phyloP scores from a whole-genome alignment of 2,329 filamentous ascomycete genomes.

The Penicillium sp. region DNA sequence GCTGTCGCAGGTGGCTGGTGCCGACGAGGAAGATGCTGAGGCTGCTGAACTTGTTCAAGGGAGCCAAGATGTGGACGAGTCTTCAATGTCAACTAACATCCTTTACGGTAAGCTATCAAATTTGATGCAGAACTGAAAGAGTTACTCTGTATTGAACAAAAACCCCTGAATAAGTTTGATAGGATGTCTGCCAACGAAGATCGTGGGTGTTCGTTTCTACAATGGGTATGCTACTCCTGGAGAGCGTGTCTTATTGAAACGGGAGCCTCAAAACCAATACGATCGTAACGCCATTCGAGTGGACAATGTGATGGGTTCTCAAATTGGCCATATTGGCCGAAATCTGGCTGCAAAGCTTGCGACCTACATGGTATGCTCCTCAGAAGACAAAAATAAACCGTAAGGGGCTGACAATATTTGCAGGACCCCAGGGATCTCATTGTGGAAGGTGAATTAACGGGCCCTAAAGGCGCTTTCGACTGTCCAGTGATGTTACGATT shows the following conservation, averaged over 20 bases:
- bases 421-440: conserved; percentile 58
- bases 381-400: too few relatives aligned
- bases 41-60: conserved; percentile 33
- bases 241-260: conserved; percentile 60
- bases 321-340: conserved; percentile 76
- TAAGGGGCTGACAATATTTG: background rate
- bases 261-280: conserved; percentile 67
- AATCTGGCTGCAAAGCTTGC: conserved; percentile 68
- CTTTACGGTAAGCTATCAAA: conserved; percentile 40
- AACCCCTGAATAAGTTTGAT: too few relatives aligned
- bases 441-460: conserved; percentile 68
- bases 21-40: conserved; percentile 39
- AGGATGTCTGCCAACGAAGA: conserved; percentile 51
- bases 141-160: too few relatives aligned
- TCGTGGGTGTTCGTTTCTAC: conserved; percentile 64
- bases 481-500: conserved; percentile 69
- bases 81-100: conserved; percentile 33
- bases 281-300: conserved; percentile 75
- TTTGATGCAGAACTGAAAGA: background rate
- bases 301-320: conserved; percentile 68
- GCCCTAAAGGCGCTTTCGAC: conserved; percentile 64
- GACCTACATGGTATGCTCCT: conserved; percentile 60
- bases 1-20: conserved; percentile 26
- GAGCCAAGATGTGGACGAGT: conserved; percentile 37
- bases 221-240: conserved; percentile 59